These are phyloP conservation scores for Prunus armeniaca DNA, from an alignment of 306 rosid species.

Conservation along the genomic window DNA sequence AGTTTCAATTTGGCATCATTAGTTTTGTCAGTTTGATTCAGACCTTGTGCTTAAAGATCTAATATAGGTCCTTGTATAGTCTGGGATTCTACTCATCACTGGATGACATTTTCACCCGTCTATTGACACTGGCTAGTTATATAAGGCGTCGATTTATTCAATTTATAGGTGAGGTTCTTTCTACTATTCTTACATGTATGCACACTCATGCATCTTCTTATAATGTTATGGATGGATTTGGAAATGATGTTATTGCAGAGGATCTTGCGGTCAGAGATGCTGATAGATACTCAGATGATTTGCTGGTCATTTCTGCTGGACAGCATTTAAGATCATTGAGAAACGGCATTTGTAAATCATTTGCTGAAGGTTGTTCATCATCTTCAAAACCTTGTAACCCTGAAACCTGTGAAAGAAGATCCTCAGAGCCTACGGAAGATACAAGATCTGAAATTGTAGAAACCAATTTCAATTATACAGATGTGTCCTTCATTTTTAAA, in stretches of 20 bases:
- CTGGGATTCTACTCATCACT: too few species aligned
- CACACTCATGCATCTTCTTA: not conserved
- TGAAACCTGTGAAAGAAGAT: slow-evolving; percentile 33
- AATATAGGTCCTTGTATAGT: too few species aligned
- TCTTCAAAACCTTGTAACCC: slow-evolving; percentile 31
- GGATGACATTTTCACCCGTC: too few species aligned
- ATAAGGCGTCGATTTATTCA: too few species aligned
- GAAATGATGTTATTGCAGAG: slow-evolving; percentile 50
- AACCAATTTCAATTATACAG: slow-evolving; percentile 9
- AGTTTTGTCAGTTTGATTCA: slow-evolving; percentile 9
- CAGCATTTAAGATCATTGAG: slow-evolving; percentile 21
- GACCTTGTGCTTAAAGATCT: not conserved
- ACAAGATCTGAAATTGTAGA: slow-evolving; percentile 27
- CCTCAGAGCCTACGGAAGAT: slow-evolving; percentile 25
- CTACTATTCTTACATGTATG: too few species aligned
- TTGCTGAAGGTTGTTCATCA: slow-evolving; percentile 25
- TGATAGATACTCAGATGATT: slow-evolving; percentile 22
- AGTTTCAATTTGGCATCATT: not conserved
- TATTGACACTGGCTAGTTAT: too few species aligned
- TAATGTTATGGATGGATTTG: slow-evolving; percentile 17
- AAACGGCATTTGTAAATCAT: slow-evolving; percentile 17
- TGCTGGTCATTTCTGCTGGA: slow-evolving; percentile 29
- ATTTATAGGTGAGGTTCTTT: too few species aligned
- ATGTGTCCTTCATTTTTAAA: slow-evolving; percentile 30
- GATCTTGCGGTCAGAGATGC: slow-evolving; percentile 56